Evolutionary conservation across 2,329 filamentous ascomycete genomes (phyloP).

Genomic region (Scortechinia acanthostroma): DNA sequence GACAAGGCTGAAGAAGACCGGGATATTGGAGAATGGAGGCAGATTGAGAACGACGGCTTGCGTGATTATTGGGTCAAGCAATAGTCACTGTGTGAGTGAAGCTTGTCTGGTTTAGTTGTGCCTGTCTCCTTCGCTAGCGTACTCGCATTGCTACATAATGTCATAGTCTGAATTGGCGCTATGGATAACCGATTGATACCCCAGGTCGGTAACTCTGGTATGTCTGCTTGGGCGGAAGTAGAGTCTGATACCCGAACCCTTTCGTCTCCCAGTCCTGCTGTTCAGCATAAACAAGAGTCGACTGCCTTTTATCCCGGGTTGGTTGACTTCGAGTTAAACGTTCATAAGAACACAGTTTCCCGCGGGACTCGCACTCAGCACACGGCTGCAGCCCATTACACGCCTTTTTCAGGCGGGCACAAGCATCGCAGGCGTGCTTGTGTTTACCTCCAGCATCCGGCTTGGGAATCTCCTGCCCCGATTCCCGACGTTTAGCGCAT

Average conservation of each 20-base stretch:
- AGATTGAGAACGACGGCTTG: neutral
- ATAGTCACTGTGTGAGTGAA: neutral
- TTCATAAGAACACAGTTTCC: neutral
- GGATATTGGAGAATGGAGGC: constrained; percentile 1
- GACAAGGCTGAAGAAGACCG: neutral
- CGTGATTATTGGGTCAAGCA: neutral
- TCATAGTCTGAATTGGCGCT: too few relatives aligned
- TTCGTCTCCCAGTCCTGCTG: too few relatives aligned
- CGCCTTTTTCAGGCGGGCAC: neutral
- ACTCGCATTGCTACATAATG: too few relatives aligned
- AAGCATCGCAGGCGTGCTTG: neutral
- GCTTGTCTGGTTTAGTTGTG: too few relatives aligned
- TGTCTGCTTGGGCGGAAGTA: too few relatives aligned
- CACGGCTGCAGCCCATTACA: neutral
- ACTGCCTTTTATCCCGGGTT: too few relatives aligned
- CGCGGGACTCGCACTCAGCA: neutral
- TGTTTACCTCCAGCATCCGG: neutral
- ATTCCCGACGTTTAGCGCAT: neutral
- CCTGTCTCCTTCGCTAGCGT: too few relatives aligned
- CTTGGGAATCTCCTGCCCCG: neutral
- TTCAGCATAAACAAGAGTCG: too few relatives aligned
- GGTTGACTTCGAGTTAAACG: too few relatives aligned
- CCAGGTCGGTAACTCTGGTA: too few relatives aligned
- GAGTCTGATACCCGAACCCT: too few relatives aligned
- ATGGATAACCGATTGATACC: too few relatives aligned